phyloP scores from a whole-genome alignment of 2,329 filamentous ascomycete genomes.

The Pyricularia grisea region DNA sequence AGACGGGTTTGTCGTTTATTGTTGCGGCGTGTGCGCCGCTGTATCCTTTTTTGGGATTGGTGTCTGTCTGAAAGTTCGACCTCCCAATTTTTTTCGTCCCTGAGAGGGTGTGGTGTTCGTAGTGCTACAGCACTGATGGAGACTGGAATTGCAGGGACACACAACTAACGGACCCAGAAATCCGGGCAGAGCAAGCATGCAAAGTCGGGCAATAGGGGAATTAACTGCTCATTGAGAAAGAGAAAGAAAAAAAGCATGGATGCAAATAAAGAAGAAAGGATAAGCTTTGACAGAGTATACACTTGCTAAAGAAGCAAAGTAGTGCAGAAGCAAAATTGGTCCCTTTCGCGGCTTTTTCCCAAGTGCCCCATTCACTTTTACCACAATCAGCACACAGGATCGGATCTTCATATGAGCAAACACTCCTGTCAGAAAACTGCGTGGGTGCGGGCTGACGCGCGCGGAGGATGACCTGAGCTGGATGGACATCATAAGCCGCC shows the following conservation, averaged over 20 bases:
- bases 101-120: background rate
- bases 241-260: background rate
- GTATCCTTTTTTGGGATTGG: slow-evolving; percentile 22
- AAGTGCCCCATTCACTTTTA: background rate
- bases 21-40: background rate
- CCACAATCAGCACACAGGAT: background rate
- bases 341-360: background rate
- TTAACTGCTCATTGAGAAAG: background rate
- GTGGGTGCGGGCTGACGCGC: background rate
- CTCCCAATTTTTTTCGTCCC: slow-evolving; percentile 4
- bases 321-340: background rate
- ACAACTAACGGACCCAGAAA: background rate
- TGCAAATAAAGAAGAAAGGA: background rate
- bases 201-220: background rate
- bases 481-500: background rate
- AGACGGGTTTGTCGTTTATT: slow-evolving; percentile 9
- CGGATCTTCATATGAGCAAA: background rate
- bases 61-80: background rate
- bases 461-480: background rate
- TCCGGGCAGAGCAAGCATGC: background rate
- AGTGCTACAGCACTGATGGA: background rate
- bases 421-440: background rate
- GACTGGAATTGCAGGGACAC: background rate
- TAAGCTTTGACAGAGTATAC: background rate
- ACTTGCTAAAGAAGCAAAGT: background rate